phyloP scores from a whole-genome alignment of 2,329 filamentous ascomycete genomes.

The Beauveria asiatica region DNA sequence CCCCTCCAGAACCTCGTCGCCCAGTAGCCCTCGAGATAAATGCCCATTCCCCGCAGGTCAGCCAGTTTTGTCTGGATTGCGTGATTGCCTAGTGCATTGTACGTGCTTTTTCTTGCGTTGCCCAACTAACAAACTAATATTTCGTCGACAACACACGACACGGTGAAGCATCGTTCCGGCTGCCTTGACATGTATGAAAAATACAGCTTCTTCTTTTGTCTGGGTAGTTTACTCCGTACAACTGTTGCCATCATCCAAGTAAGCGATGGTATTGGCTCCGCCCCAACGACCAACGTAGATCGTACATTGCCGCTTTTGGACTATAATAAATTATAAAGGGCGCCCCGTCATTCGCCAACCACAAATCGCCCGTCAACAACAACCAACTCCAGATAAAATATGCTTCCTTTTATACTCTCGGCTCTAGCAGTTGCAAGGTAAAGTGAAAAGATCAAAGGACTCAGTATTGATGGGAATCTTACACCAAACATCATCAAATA shows the following conservation, averaged over 20 bases:
- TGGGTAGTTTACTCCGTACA: not conserved
- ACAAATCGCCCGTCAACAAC: not conserved
- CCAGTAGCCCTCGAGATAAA: conserved; percentile 10
- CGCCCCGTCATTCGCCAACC: conserved; percentile 2
- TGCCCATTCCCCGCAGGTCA: conserved; percentile 18
- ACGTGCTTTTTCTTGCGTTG: conserved; percentile 3
- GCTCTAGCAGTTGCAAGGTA: too few relatives aligned
- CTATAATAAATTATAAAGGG: conserved; percentile 20
- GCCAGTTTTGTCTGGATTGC: conserved; percentile 23
- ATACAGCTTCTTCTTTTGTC: not conserved
- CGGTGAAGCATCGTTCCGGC: not conserved
- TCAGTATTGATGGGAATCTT: too few relatives aligned
- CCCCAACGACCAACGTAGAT: not conserved
- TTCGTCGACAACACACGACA: not conserved
- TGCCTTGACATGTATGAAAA: not conserved
- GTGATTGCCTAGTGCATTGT: conserved; percentile 25
- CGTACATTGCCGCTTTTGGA: conserved; percentile 7
- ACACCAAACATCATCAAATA: too few relatives aligned
- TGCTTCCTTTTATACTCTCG: too few relatives aligned
- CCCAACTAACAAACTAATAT: not conserved
- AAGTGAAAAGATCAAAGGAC: too few relatives aligned
- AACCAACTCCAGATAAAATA: not conserved
- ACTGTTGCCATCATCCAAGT: not conserved
- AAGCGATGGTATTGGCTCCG: not conserved
- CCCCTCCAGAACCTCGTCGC: not conserved